Evolutionary conservation across 176 grass and related monocot species (phyloP), one percentile per base, ranked within the genome.

Genomic region (Musa itinerans): DNA sequence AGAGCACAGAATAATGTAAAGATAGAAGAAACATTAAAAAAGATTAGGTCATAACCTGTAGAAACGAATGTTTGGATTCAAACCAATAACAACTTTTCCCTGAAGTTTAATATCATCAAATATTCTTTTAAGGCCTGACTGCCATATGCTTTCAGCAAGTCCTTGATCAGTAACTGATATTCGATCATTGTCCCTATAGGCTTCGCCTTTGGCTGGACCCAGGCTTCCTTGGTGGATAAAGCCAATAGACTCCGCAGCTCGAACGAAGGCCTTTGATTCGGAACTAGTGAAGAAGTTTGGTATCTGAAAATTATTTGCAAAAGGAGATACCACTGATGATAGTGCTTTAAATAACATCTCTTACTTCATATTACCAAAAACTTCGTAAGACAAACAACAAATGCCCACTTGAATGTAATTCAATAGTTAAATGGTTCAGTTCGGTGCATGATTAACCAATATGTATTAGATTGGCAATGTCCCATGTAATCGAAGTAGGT

Each of bases 61-160:
- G 24, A 98, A 78, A 69, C 94, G 92, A 65, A 98, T 98, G 78
- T 98, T 93, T 73, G 88, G 88, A 78, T 98, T 98, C 56, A 98
- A 82, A 22, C 90, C 78, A 8, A 80, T 78, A 26, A 90, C 88
- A 34, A 65, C 57, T 87, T 91, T 93, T 56, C 86, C 88, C 29
- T 82, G 81, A 54, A 93, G 69, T 52, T 76, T 85, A 54, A 98
- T 85, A 76, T 91, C 88, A 50, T 83, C 52, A 76, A 98, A 89
- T 61, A 90, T 65, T 72, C 62, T 89, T 78, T 80, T 93, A 74
- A 98, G 69, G 57, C 94, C 94, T 48, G 90, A 83, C n/a, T 93
- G 88, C 94, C 94, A 98, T 23, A 98, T 90, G 56, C 74, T 77
- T 69, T 83, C 87, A 74, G 90, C 94, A 58, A 98, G 90, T 74